Conservation (phyloP, 2,329 filamentous ascomycete genomes). For the Epichloe hybrida region DNA sequence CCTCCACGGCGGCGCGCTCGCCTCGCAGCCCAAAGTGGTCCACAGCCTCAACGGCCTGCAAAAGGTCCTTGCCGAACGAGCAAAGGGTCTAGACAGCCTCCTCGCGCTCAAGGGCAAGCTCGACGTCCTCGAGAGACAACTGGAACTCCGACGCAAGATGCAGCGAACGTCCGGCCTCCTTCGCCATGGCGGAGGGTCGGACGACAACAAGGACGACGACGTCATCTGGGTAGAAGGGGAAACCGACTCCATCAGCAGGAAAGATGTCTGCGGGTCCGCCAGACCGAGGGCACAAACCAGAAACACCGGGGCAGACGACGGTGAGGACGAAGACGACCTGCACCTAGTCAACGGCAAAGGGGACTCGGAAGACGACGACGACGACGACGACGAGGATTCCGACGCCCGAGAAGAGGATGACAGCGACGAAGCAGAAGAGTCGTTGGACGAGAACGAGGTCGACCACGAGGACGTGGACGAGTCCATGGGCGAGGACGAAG, state of each 20-base stretch:
- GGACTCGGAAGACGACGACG: constrained; percentile 47
- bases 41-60: constrained; percentile 66
- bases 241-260: constrained; percentile 37
- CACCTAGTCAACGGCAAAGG: constrained; percentile 41
- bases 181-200: constrained; percentile 33
- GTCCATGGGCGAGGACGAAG: constrained; percentile 41
- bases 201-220: constrained; percentile 48
- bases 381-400: constrained; percentile 28
- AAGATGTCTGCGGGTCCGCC: constrained; percentile 21
- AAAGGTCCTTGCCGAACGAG: constrained; percentile 73
- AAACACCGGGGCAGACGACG: constrained; percentile 39
- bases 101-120: constrained; percentile 88
- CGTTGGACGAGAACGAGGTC: constrained; percentile 44
- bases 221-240: constrained; percentile 84
- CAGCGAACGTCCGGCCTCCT: constrained; percentile 28
- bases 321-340: constrained; percentile 46
- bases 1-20: constrained; percentile 80
- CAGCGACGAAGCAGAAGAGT: constrained; percentile 33
- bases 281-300: constrained; percentile 23
- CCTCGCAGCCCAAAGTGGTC: constrained; percentile 71
- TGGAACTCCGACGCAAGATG: constrained; percentile 63
- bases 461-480: constrained; percentile 44
- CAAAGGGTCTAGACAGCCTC: constrained; percentile 67
- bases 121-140: constrained; percentile 84
- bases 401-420: constrained; percentile 28